phyloP scores from a whole-genome alignment of 345 rosid genomes.

The Rhizophora apiculata region DNA sequence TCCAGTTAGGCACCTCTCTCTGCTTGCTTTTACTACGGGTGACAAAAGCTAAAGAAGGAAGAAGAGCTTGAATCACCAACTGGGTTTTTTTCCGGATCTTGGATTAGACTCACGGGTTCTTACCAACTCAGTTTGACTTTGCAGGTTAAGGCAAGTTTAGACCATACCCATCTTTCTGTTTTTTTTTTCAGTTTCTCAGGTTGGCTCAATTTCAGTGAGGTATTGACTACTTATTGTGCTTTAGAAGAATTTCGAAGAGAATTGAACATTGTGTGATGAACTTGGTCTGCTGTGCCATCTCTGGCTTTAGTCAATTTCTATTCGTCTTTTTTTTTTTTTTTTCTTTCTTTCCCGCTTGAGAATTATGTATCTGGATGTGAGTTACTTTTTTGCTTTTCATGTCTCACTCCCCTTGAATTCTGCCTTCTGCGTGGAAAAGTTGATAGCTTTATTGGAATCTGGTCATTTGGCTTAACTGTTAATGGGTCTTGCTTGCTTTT shows the following conservation, averaged over 20 bases:
- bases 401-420: slow-evolving; percentile 31
- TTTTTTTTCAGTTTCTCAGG: not conserved
- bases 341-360: slow-evolving; percentile 1
- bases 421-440: slow-evolving; percentile 29
- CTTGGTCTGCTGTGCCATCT: slow-evolving; percentile 7
- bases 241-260: slow-evolving; percentile 6
- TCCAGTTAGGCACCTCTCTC: not conserved
- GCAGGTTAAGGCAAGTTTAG: slow-evolving; percentile 23
- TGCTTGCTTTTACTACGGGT: not conserved
- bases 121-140: slow-evolving; percentile 20
- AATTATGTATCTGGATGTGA: slow-evolving; percentile 25
- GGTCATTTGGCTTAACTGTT: slow-evolving; percentile 27
- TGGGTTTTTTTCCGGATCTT: slow-evolving; percentile 13
- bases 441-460: slow-evolving; percentile 41
- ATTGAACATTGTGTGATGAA: not conserved
- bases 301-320: slow-evolving; percentile 10
- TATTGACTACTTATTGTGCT: slow-evolving; percentile 1
- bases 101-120: slow-evolving; percentile 14
- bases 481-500: slow-evolving; percentile 24
- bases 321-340: not conserved
- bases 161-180: not conserved
- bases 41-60: not conserved
- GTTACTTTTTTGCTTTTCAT: slow-evolving; percentile 22
- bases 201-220: not conserved
- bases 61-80: slow-evolving; percentile 20